phyloP scores from a whole-genome alignment of 2,329 filamentous ascomycete species.

The Diplodia corticola region DNA sequence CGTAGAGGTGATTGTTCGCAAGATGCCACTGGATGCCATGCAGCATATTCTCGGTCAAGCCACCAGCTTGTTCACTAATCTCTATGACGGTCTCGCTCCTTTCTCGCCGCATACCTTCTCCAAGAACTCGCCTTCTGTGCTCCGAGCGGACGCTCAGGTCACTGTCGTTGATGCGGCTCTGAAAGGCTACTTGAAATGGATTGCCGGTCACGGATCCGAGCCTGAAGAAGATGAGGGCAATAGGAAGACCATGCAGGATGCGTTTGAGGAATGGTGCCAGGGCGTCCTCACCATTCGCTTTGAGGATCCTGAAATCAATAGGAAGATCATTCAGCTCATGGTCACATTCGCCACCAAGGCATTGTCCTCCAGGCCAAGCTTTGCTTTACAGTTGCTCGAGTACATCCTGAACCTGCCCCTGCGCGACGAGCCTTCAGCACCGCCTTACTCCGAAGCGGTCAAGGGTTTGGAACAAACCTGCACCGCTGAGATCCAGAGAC shows the following conservation, averaged over 20 bases:
- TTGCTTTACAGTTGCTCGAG: constrained; percentile 87
- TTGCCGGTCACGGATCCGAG: constrained; percentile 53
- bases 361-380: constrained; percentile 71
- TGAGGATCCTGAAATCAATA: constrained; percentile 81
- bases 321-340: constrained; percentile 76
- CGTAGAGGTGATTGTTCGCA: constrained; percentile 81
- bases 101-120: constrained; percentile 60
- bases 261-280: constrained; percentile 71
- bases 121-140: constrained; percentile 69
- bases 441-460: constrained; percentile 80
- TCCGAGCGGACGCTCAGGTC: constrained; percentile 85
- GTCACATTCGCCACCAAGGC: constrained; percentile 83
- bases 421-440: constrained; percentile 68
- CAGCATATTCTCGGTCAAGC: constrained; percentile 81
- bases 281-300: constrained; percentile 70
- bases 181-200: constrained; percentile 86
- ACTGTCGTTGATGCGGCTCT: constrained; percentile 85
- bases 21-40: constrained; percentile 81
- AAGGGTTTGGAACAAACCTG: constrained; percentile 84
- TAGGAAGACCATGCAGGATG: constrained; percentile 59
- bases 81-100: constrained; percentile 69
- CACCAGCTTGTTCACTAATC: constrained; percentile 69
- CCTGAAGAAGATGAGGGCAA: constrained; percentile 56
- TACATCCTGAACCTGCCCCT: constrained; percentile 85
- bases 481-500: constrained; percentile 81